Base-by-base conservation (phyloP, 148 eudicot species). In the Suaeda aralocaspica region DNA sequence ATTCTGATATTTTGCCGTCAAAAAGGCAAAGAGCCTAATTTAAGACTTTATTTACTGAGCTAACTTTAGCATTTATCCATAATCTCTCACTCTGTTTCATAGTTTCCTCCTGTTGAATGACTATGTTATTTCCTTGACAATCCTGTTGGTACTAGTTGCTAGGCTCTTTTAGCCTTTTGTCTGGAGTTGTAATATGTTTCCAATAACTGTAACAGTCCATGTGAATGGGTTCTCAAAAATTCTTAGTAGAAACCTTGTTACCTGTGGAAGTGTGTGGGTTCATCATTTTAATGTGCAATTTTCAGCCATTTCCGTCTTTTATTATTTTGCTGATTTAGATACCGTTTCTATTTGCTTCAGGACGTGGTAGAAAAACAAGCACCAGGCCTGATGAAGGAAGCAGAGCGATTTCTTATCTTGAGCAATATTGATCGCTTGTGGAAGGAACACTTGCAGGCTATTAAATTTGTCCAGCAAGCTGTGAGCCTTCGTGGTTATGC, bases 371-470 rank as follows among this genome's bases (percentile, higher is more conserved):
- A 91, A 71, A 86, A 86, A 73, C 80, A 89, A 80, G 83, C 96
- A 45, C 90, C 92, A 30, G 96, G 97, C 21, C 82, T 94, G 84
- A 94, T 94, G 99, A 91, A 83, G 76, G 99, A 94, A 78, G 99
- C 99, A 36, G 99, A 94, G 81, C 89, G 94, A 73, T 94, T 89
- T 74, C 84, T 94, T 21, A 74, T 91, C 33, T 75, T 94, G 84
- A 94, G 90, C 82, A 94, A 94, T 84, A 89, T 94, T 25, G 99
- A 94, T 79, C 97, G 97, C 44, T 76, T 91, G 29, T 94, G 99
- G 99, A 94, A 94, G 79, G 99, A 94, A 74, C 99, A 94, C 86
- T 82, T 94, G 90, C 99, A 94, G 75, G 89, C 97, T 34, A 84
- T 91, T 22, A 89, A 91, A 73, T 94, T 94, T 82, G 97, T 94